Conservation (phyloP, 768 basidiomycete genomes). For the Tricholoma sp. region DNA sequence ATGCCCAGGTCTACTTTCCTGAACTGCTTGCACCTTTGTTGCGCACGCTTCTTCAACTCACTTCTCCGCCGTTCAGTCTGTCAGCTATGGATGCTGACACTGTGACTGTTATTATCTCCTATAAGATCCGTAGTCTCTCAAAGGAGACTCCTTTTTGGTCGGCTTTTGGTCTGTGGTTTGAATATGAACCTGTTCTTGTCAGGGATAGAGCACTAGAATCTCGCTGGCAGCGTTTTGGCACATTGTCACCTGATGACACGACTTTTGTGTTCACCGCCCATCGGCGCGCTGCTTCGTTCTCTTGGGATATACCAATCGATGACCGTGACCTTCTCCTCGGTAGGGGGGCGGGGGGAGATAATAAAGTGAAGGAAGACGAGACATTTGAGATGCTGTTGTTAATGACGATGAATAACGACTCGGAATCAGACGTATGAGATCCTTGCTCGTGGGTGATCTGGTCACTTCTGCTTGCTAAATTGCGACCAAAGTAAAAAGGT, state of each 20-base stretch:
- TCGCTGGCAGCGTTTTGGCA: conserved; percentile 40
- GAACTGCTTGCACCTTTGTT: conserved; percentile 75
- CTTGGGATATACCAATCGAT: conserved; percentile 45
- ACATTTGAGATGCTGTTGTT: conserved; percentile 66
- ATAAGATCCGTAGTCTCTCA: conserved; percentile 66
- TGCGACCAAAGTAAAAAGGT: no score
- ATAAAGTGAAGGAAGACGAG: conserved; percentile 51
- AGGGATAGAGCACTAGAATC: conserved; percentile 15
- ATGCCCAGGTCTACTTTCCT: conserved; percentile 75
- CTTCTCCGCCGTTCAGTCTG: conserved; percentile 43
- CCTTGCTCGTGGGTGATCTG: no score
- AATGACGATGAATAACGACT: conserved; percentile 32
- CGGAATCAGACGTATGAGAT: conserved; percentile 2
- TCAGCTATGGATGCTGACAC: conserved; percentile 5
- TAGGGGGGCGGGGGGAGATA: conserved; percentile 43
- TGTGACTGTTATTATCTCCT: conserved; percentile 58
- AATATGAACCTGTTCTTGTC: conserved; percentile 50
- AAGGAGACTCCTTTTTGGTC: conserved; percentile 78
- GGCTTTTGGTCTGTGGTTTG: conserved; percentile 77
- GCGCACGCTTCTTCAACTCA: conserved; percentile 67
- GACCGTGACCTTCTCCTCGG: conserved; percentile 58
- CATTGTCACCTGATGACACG: conserved; percentile 30
- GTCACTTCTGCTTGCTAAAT: no score
- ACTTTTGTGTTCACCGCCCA: conserved; percentile 60
- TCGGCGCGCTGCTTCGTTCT: conserved; percentile 52